Percentiles rank a stretch among this genome's conserved stretches.
These are phyloP conservation scores for Colletotrichum noveboracense DNA, from an alignment of 2,329 filamentous ascomycete genomes.

Conservation along the genomic window DNA sequence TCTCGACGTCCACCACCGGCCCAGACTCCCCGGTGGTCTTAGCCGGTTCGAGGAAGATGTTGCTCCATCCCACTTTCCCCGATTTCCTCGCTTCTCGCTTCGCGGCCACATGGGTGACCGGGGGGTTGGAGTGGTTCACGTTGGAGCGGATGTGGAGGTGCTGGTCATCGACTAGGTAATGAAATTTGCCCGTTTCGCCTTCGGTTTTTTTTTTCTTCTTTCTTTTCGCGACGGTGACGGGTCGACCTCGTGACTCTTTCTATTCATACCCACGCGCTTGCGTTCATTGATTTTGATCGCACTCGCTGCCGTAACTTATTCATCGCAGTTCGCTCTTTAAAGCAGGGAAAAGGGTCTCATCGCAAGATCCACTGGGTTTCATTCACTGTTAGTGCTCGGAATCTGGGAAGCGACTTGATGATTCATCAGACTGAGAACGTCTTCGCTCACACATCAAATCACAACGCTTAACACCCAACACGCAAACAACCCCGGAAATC, in stretches of 20 bases:
- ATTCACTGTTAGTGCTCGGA: background rate
- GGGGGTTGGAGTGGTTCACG: background rate
- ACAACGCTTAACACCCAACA: background rate
- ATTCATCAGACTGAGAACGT: background rate
- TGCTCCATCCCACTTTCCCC: background rate
- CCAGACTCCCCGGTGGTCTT: background rate
- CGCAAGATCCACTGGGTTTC: background rate
- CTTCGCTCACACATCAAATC: background rate
- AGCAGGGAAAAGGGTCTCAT: background rate
- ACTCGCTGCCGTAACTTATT: background rate
- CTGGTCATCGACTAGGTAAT: slow-evolving; percentile 16
- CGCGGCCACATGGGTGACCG: background rate
- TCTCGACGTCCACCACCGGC: background rate
- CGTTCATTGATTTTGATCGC: background rate
- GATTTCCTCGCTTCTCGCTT: background rate
- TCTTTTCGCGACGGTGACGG: background rate
- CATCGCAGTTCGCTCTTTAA: background rate
- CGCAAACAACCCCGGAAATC: background rate
- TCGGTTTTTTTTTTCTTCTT: background rate
- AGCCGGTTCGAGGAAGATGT: background rate
- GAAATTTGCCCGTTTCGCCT: background rate
- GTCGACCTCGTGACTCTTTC: background rate
- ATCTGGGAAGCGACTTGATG: background rate
- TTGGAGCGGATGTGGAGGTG: slow-evolving; percentile 15
- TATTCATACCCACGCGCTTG: background rate